Base-by-base conservation (phyloP, 2,329 filamentous ascomycete species). In the Ustulina deusta region DNA sequence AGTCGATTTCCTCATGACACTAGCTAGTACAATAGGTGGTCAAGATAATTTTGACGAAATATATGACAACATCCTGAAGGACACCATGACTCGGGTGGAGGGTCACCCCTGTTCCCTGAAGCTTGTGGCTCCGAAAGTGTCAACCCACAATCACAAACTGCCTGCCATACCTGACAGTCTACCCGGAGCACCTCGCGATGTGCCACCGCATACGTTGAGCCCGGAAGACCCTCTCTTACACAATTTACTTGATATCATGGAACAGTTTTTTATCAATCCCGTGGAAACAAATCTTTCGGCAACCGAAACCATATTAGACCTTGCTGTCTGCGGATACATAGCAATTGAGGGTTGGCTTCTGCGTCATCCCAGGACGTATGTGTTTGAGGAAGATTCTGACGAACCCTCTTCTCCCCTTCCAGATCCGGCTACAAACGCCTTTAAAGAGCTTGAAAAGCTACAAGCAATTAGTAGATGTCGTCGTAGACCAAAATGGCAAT, bases 301-400 rank as follows among this genome's bases (percentile, higher is more conserved):
- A 1, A 98, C 95, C 0, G 93, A 97, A 74, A 87, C 92, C 0
- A 84, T 98, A 49, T 87, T 97, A 32, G 91, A 93, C 71, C 84
- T 99, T 46, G 92, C 92, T 11, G 89, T 92, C 0, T 98, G 96
- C 73, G 92, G 93, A 6, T 92, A 93, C 70, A 91, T 97, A 76
- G 89, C 90, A 22, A 85, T 97, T 13, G 93, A 97, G 75, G 92
- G 92, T n/a, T 99, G 96, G 95, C 83, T 98, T 34, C 83, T 95
- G 6, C 90, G 93, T 17, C 89, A 91, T 61, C 91, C 92, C 3
- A 83, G 82, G n/a, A 85, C 83, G 66, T 92, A 90, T 74, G 81
- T 82, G 6, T 92, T 87, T 66, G 82, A 83, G 9, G 84, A 85
- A 15, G 79, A 83, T 34, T 78, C 81, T 34, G 75, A 76, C 11